A percentile compares a stretch with the other conserved stretches of the same genome.
Conservation (phyloP, 164 flowering plant genomes). For the Annona squamosa region DNA sequence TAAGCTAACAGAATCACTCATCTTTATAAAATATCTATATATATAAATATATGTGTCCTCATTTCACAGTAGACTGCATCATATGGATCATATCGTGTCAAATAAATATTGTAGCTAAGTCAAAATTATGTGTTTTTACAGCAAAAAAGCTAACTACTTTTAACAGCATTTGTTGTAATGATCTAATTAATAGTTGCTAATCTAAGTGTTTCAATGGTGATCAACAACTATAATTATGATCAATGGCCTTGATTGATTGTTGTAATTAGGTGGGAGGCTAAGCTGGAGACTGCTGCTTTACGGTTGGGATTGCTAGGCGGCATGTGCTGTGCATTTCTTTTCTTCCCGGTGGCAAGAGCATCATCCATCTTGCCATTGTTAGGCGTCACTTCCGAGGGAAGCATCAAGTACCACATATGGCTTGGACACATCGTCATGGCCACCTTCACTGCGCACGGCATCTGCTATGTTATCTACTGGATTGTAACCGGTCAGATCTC, state of each 20-base stretch:
- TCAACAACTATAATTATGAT: too few relatives aligned
- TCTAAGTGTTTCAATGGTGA: too few relatives aligned
- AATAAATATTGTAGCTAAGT: too few relatives aligned
- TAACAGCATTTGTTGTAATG: background rate
- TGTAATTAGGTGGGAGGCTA: conserved; percentile 55
- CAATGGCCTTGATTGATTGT: conserved; percentile 20
- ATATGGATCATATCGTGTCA: too few relatives aligned
- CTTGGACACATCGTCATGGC: conserved; percentile 60
- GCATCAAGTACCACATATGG: conserved; percentile 82
- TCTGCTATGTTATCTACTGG: conserved; percentile 45
- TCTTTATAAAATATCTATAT: too few relatives aligned
- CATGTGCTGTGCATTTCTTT: conserved; percentile 50
- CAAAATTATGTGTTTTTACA: too few relatives aligned
- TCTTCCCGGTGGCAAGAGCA: conserved; percentile 71
- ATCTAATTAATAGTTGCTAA: background rate
- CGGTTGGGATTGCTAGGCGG: conserved; percentile 64
- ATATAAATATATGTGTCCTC: too few relatives aligned
- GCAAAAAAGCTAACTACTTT: too few relatives aligned
- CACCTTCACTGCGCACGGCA: conserved; percentile 61
- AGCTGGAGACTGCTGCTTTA: conserved; percentile 30
- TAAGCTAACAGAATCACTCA: too few relatives aligned
- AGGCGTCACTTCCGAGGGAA: conserved; percentile 18
- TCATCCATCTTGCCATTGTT: conserved; percentile 61
- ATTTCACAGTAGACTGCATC: too few relatives aligned
- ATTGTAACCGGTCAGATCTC: conserved; percentile 11